Evolutionary conservation across 169 alveolate species (phyloP).

Genomic region (Plasmodium inui): DNA sequence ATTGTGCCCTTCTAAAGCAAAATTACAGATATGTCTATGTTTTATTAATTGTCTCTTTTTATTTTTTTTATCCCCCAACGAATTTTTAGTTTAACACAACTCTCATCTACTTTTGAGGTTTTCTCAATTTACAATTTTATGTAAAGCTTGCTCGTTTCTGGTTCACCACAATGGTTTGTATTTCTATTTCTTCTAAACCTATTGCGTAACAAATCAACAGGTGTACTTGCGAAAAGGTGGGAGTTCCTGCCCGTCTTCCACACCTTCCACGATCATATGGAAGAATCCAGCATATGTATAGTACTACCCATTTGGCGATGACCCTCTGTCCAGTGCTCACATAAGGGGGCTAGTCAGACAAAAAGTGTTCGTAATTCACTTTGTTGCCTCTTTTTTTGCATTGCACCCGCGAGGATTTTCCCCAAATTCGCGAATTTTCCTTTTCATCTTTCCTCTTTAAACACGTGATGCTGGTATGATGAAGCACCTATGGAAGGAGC

Average conservation of each 20-base stretch:
- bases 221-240: not conserved
- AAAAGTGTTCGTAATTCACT: not conserved
- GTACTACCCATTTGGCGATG: not conserved
- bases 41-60: not conserved
- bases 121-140: conserved; percentile 16
- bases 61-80: not conserved
- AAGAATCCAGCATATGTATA: not conserved
- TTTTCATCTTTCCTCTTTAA: not conserved
- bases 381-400: not conserved
- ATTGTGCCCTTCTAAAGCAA: not conserved
- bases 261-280: not conserved
- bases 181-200: not conserved
- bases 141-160: conserved; percentile 4
- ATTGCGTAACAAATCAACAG: not conserved
- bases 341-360: not conserved
- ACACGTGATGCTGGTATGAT: not conserved
- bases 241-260: conserved; percentile 2
- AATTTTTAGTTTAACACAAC: conserved; percentile 10
- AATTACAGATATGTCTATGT: not conserved
- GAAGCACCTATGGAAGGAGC: not conserved
- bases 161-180: not conserved
- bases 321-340: not conserved
- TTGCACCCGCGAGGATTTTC: not conserved
- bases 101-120: not conserved
- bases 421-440: not conserved